These are phyloP conservation scores for Kwoniella botswanensis DNA, from an alignment of 768 basidiomycete species.

Conservation along the genomic window DNA sequence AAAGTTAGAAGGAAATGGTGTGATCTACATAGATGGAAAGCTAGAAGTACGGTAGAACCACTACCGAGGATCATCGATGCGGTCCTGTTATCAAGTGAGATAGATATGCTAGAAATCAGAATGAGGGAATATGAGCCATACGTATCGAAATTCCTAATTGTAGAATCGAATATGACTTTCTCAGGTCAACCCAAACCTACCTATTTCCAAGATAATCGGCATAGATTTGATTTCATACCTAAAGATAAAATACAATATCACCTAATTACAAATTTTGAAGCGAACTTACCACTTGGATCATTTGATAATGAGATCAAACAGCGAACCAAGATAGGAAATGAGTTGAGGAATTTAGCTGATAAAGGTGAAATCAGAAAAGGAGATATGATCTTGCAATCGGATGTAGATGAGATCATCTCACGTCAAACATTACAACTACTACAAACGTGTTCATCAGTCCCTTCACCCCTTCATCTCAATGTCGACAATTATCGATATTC, in stretches of 20 bases:
- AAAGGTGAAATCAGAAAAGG: slow-evolving; percentile 13
- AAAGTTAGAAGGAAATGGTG: slow-evolving; percentile 20
- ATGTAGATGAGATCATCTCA: slow-evolving; percentile 41
- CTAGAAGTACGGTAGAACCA: not conserved
- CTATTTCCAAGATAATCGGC: slow-evolving; percentile 28
- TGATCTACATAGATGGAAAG: slow-evolving; percentile 27
- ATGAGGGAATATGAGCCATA: slow-evolving; percentile 36
- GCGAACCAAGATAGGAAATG: slow-evolving; percentile 12
- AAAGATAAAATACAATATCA: slow-evolving; percentile 25
- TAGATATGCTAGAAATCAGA: slow-evolving; percentile 47
- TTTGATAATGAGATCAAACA: slow-evolving; percentile 34
- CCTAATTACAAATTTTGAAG: slow-evolving; percentile 13
- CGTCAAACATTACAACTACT: slow-evolving; percentile 30
- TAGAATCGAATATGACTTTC: slow-evolving; percentile 41
- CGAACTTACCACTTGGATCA: slow-evolving; percentile 24
- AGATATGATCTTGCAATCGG: slow-evolving; percentile 28
- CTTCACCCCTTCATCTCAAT: slow-evolving; percentile 30
- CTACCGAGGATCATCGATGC: slow-evolving; percentile 32
- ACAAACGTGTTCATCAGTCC: slow-evolving; percentile 22
- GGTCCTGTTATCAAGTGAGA: slow-evolving; percentile 35
- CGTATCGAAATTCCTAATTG: slow-evolving; percentile 36
- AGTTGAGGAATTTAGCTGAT: slow-evolving; percentile 8
- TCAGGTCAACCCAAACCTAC: slow-evolving; percentile 34
- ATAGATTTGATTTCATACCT: slow-evolving; percentile 28
- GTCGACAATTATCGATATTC: slow-evolving; percentile 38